Conservation (phyloP, 75 land plant genomes). For the Larix kaempferi region DNA sequence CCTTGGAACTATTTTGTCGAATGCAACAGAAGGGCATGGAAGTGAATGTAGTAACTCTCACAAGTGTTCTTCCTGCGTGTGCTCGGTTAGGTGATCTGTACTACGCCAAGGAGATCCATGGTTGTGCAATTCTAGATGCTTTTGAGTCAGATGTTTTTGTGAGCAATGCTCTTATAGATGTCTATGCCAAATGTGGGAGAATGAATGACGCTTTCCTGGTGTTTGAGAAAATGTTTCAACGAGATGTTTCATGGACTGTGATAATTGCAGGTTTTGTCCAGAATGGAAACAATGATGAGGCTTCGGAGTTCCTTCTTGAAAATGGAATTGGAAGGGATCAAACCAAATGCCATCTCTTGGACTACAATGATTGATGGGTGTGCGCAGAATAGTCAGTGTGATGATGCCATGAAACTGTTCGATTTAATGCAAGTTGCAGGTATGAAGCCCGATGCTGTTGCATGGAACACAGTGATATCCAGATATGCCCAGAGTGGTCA, state of each 20-base stretch:
- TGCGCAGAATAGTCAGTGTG: not conserved
- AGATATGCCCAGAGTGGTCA: conserved; percentile 9
- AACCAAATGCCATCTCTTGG: not conserved
- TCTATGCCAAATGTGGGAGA: not conserved
- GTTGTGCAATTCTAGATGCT: no score
- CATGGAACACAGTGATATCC: conserved; percentile 11
- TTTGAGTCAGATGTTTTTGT: not conserved
- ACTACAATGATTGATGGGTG: conserved; percentile 6
- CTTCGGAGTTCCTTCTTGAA: no score
- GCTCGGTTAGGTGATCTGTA: no score
- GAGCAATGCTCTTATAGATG: not conserved
- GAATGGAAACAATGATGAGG: no score
- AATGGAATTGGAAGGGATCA: not conserved
- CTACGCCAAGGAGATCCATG: no score
- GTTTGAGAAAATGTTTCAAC: not conserved
- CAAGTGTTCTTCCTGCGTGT: no score
- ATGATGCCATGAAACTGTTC: conserved; percentile 2
- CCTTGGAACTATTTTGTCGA: conserved; percentile 17
- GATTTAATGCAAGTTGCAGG: not conserved
- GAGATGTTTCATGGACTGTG: not conserved
- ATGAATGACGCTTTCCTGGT: not conserved
- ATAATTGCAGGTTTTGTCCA: conserved; percentile 22
- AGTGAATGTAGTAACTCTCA: not conserved
- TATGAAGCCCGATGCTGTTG: not conserved
- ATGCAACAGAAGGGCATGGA: conserved; percentile 34